Evolutionary conservation across 352 stramenopile genomes (phyloP), one percentile per base, ranked within the genome.

Genomic region (Plasmopara viticola): DNA sequence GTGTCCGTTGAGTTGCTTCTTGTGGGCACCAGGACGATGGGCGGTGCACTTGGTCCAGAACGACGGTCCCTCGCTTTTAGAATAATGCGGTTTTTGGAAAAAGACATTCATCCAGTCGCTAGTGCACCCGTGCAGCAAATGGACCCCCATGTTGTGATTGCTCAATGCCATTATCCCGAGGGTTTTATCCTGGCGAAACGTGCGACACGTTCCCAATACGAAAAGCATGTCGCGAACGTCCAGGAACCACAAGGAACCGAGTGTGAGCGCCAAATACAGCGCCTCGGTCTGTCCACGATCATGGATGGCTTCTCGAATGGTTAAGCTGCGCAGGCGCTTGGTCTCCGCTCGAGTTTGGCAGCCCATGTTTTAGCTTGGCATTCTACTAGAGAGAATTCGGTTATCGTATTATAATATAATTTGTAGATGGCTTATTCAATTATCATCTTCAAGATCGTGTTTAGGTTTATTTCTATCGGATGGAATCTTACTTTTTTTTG

Each of bases 91-190:
- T 14, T 48, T 55, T 9, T 55, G 50, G 25, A 63, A 42, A 1
- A 49, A 60, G 31, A 70, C 33, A 55, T 70, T 47, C 65, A 68
- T 68, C 61, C 58, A 68, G 40, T 71, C 65, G 6, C 42, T 41
- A 29, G 37, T 68, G 37, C 65, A 74, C 4, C 44, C 49, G 28
- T 68, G 62, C 37, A 70, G 14, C 28, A 74, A 66, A 46, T 74
- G 65, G 7, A 60, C 43, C 13, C 61, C 65, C 1, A 58, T 45
- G 15, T 49, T 55, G 35, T 44, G 62, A 57, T 58, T 60, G 31
- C 65, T 68, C 29, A 74, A 29, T 28, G 61, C 53, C 51, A 68
- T 50, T 18, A 63, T 49, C 42, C 39, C 39, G 31, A 74, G 47
- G 1, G 4, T 39, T 13, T 44, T 48, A 51, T 74, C 61, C 1